Base-by-base conservation (phyloP, 176 grass and related monocot species). In the Zoysia pacifica region DNA sequence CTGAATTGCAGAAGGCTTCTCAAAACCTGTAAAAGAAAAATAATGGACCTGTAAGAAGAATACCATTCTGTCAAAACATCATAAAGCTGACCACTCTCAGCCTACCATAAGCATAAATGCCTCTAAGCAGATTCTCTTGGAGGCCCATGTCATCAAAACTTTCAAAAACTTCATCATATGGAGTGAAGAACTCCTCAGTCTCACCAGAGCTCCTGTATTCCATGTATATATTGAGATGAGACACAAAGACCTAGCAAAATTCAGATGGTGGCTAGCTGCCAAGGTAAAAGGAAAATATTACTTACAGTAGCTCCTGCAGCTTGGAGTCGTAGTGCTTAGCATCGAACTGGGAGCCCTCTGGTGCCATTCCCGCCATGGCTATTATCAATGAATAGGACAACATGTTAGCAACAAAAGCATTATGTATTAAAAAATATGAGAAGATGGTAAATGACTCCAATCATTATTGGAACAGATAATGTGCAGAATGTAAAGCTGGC, bases 121-220 rank as follows among this genome's bases (percentile, higher is more conserved):
- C 94, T 18, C 94, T 93, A 53, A 97, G 87, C 66, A 97, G 84
- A 62, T 97, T 97, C 80, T 97, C 91, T 83, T 93, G 94, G 71
- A 97, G 94, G 7, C 87, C 91, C 94, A 97, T 97, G 78, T 87
- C 91, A 91, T 97, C 94, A 75, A 97, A 97, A 82, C 89, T 93
- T 55, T 97, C 94, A 35, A 87, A 75, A 77, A 93, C 94, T 86
- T 93, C 94, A 65, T 97, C 91, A 16, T 91, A 97, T 0, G 84
- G 81, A 2, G 94, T 93, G 84, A 97, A 97, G 79, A 97, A 97
- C 18, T 93, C 94, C 46, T 91, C 86, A 11, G 86, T 93, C 4
- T 97, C 89, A 49, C 78, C 59, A 60, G 74, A 50, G 51, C 76
- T 84, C 74, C 94, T 97, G 81, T 74, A 73, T 74, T 41, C 44